Evolutionary conservation across 345 rosid species (phyloP).

Genomic region (Anacardium occidentale): DNA sequence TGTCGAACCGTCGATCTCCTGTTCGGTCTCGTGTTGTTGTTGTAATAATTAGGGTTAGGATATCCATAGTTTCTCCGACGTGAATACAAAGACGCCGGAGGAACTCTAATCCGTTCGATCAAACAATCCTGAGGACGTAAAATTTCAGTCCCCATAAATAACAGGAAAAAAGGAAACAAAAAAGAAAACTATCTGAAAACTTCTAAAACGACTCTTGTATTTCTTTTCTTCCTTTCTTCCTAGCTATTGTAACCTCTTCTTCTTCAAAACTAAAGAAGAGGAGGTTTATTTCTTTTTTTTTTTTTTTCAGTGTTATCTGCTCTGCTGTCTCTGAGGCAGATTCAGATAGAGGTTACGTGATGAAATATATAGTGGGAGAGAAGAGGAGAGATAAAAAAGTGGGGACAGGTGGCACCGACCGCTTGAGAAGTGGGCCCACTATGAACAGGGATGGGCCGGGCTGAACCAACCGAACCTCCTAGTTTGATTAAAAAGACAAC

Average conservation of each 20-base stretch:
- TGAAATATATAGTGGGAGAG: not conserved
- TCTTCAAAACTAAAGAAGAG: not conserved
- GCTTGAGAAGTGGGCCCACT: not conserved
- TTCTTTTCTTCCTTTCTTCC: constrained; percentile 12
- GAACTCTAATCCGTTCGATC: constrained; percentile 38
- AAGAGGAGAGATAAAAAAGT: not conserved
- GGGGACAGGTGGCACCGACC: constrained; percentile 13
- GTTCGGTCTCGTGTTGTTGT: constrained; percentile 28
- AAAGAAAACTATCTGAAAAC: not conserved
- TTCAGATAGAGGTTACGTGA: rapidly evolving
- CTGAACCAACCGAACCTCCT: not conserved
- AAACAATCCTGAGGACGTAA: constrained; percentile 75
- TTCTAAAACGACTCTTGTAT: not conserved
- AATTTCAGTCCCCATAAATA: constrained; percentile 73
- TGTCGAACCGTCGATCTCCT: constrained; percentile 41
- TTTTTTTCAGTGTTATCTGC: not conserved
- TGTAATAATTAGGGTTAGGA: constrained; percentile 11
- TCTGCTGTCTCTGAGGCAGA: not conserved
- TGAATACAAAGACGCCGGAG: constrained; percentile 39
- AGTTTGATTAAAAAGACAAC: constrained; percentile 5
- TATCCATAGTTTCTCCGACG: constrained; percentile 48
- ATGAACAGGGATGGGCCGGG: not conserved
- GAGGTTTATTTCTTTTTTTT: not conserved
- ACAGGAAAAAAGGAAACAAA: not conserved
- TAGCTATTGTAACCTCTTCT: not conserved